A percentile compares a stretch with the other conserved stretches of the same genome.
Conservation (phyloP, 2,329 filamentous ascomycete species). For the Aspergillus clavatus region DNA sequence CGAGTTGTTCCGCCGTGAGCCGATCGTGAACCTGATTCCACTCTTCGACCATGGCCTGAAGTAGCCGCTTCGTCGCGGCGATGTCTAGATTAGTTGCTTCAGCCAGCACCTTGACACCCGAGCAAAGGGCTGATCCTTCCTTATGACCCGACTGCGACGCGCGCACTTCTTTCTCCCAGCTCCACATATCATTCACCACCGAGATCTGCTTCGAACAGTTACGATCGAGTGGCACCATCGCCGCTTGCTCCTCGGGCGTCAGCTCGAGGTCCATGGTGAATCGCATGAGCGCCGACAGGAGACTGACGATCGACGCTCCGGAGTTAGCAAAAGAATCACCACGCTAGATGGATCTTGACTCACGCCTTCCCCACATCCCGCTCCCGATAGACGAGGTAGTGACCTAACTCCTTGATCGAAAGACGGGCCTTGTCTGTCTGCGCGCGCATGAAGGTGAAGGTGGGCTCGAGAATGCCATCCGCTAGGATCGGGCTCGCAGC, state of each 20-base stretch:
- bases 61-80: conserved; percentile 24
- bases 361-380: conserved; percentile 40
- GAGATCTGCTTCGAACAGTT: conserved; percentile 39
- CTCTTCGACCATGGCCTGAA: conserved; percentile 29
- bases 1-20: conserved; percentile 8
- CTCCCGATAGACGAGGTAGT: conserved; percentile 39
- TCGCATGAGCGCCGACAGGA: background rate
- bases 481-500: conserved; percentile 32
- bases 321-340: conserved; percentile 1
- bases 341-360: too few relatives aligned
- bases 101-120: conserved; percentile 28
- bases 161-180: conserved; percentile 38
- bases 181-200: conserved; percentile 42
- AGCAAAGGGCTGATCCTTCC: conserved; percentile 23
- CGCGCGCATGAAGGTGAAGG: conserved; percentile 40
- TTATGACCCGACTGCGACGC: background rate
- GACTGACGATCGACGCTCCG: too few relatives aligned
- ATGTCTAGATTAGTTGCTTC: conserved; percentile 20
- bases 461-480: conserved; percentile 35
- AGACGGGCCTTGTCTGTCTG: conserved; percentile 34
- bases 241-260: background rate
- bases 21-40: conserved; percentile 24
- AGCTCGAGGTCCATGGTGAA: conserved; percentile 1
- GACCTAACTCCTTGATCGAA: conserved; percentile 25
- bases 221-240: conserved; percentile 30